A percentile compares a stretch with the other conserved stretches of the same genome.
phyloP scores from a whole-genome alignment of 129 eudicot species.

The Artemisia annua region DNA sequence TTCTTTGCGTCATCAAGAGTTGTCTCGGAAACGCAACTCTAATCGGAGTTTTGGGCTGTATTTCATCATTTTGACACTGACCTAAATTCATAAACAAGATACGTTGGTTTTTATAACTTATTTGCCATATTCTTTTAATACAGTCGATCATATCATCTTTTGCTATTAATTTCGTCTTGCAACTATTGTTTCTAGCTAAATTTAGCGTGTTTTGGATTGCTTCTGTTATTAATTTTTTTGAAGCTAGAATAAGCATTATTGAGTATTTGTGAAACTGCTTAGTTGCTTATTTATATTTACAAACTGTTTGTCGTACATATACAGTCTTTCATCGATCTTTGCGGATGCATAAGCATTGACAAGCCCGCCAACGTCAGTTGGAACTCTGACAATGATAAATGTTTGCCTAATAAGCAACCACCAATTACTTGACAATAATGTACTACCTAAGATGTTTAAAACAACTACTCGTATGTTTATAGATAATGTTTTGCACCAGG shows the following conservation, averaged over 20 bases:
- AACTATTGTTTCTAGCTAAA: background rate
- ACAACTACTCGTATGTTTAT: background rate
- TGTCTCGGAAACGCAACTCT: constrained; percentile 38
- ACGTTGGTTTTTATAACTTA: background rate
- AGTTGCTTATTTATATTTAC: too few relatives aligned
- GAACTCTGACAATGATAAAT: too few relatives aligned
- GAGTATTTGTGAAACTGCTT: too few relatives aligned
- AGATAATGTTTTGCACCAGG: background rate
- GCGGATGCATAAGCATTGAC: too few relatives aligned
- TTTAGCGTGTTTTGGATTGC: too few relatives aligned
- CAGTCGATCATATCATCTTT: background rate
- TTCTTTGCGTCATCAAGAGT: constrained; percentile 24
- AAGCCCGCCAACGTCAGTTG: too few relatives aligned
- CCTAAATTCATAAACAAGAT: constrained; percentile 21
- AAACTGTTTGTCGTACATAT: too few relatives aligned
- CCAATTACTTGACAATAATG: too few relatives aligned
- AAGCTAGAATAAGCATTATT: too few relatives aligned
- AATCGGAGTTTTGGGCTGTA: constrained; percentile 62
- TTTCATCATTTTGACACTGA: constrained; percentile 19
- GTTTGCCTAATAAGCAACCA: background rate
- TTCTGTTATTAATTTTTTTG: too few relatives aligned
- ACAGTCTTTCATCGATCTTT: too few relatives aligned
- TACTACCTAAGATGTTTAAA: background rate
- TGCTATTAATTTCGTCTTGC: background rate
- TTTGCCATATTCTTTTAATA: background rate